Evolutionary conservation across 2,329 filamentous ascomycete genomes (phyloP), one percentile per base, ranked within the genome.

Genomic region (Paecilomyces niveus): DNA sequence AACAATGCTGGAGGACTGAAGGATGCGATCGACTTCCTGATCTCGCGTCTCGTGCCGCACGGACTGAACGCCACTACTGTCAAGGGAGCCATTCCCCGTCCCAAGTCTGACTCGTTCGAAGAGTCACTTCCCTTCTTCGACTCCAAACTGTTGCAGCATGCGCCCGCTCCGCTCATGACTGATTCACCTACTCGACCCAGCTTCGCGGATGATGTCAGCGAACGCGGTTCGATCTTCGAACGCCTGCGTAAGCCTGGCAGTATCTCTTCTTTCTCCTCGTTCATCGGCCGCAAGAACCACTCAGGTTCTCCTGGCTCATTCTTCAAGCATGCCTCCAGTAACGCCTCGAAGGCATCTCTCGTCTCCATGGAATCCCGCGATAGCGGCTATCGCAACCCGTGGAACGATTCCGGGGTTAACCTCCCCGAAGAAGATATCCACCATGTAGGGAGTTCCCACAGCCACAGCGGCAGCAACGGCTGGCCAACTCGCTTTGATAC

Each of bases 61-160:
- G 89, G 90, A n/a, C 85, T 97, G n/a, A 91, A 97, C 67, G 84
- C 88, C 9, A 89, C 84, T 58, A 87, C 92, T 50, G 87, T 97
- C 68, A 95, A 95, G 74, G 94, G 94, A 56, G 88, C 91, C n/a
- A 94, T 97, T 64, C 92, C 93, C 21, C 89, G 94, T n/a, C 94
- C 94, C 62, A 97, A 97, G 79, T 97, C 94, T 0, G 94, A 99
- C 74, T 97, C 94, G 0, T 99, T 99, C 64, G 94, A 99, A 72
- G 93, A 99, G 67, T 96, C 93, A 7, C 82, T 97, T 56, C 93
- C 92, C 58, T 97, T 92, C 78, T 99, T 99, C 70, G 90, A 97
- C 72, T 97, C 93, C 1, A 97, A 97, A 78, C 83, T 99, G 53
- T 84, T 99, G 57, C 94, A 97, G 74, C 92, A 95, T 68, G 92